These are phyloP conservation scores for Beauveria bassiana DNA, from an alignment of 2,329 filamentous ascomycete genomes.

Conservation along the genomic window DNA sequence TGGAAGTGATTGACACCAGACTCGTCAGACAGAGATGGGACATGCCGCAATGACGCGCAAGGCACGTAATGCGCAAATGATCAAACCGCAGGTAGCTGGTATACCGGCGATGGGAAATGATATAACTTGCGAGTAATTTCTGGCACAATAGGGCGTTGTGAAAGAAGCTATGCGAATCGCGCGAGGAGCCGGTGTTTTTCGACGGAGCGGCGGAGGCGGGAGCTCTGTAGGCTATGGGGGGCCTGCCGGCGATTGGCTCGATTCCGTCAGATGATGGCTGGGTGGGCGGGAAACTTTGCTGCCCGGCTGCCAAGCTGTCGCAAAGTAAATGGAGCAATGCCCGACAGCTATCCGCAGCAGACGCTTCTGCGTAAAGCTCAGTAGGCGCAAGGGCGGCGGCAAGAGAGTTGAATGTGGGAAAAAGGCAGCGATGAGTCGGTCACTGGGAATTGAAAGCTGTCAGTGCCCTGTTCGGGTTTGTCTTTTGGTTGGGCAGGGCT, in stretches of 20 bases:
- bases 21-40: neutral
- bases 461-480: neutral
- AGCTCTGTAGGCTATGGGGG: neutral
- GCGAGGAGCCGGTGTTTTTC: neutral
- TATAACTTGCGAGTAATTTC: neutral
- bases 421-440: neutral
- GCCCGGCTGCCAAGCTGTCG: neutral
- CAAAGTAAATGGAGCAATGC: neutral
- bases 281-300: neutral
- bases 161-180: neutral
- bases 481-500: constrained; percentile 3
- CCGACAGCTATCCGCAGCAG: neutral
- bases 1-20: neutral
- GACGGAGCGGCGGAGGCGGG: neutral
- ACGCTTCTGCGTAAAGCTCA: neutral
- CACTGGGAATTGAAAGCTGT: neutral
- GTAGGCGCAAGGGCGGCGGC: neutral
- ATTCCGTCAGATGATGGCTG: constrained; percentile 8
- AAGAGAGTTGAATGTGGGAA: neutral
- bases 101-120: neutral
- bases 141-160: neutral
- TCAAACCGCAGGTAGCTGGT: neutral
- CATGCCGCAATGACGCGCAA: constrained; percentile 2
- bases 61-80: neutral
- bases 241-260: constrained; percentile 1